Evolutionary conservation across 73 alveolate genomes (phyloP).

Genomic region (Tetrahymena malaccensis): DNA sequence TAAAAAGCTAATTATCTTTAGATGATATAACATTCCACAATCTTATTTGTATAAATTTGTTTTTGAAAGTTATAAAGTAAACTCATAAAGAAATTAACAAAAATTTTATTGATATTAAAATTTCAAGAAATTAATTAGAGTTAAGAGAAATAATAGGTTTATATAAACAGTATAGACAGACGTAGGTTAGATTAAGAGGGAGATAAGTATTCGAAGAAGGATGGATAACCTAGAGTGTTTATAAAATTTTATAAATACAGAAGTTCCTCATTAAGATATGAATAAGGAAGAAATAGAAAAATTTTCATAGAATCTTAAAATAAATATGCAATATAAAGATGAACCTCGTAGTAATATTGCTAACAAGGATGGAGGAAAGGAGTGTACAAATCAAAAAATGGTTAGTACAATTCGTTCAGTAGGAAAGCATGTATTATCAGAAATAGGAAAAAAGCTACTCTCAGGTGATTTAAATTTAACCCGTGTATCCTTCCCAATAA

Average conservation of each 20-base stretch:
- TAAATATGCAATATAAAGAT: conserved; percentile 2
- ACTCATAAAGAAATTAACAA: not conserved
- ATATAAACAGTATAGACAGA: not conserved
- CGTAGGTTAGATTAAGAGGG: not conserved
- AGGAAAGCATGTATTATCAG: conserved; percentile 56
- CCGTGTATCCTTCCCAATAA: conserved; percentile 59
- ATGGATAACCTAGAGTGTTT: not conserved
- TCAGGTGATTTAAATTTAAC: conserved; percentile 67
- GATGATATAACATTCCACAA: not conserved
- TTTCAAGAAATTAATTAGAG: not conserved
- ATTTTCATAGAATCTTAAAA: not conserved
- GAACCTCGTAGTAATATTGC: conserved; percentile 25
- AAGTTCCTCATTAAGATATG: not conserved
- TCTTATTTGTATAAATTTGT: not conserved
- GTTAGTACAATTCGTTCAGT: conserved; percentile 44
- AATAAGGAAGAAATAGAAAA: not conserved
- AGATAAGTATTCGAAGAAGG: not conserved
- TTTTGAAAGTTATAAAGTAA: not conserved
- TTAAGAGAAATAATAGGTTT: not conserved
- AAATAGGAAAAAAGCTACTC: conserved; percentile 53
- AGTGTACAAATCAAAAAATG: conserved; percentile 2
- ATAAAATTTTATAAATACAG: not conserved
- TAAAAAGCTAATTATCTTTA: not conserved
- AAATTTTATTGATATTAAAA: too few relatives aligned
- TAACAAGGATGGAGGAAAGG: conserved; percentile 37